Conservation (phyloP, 2,329 filamentous ascomycete genomes). For the Sclerotiophoma versabilis region DNA sequence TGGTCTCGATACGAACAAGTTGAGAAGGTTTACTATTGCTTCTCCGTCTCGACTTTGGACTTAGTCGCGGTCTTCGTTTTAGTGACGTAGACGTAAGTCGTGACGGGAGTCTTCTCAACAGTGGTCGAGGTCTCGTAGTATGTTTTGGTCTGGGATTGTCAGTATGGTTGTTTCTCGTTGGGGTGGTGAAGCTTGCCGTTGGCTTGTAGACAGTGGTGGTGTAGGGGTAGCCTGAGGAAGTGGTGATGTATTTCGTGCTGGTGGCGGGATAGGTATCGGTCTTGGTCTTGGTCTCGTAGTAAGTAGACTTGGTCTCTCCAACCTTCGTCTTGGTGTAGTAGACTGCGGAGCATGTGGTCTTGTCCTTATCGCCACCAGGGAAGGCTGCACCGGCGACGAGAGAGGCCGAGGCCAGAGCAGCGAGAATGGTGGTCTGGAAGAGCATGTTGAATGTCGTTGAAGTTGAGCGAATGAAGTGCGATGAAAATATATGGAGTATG, state of each 20-base stretch:
- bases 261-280: constrained; percentile 26
- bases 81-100: constrained; percentile 25
- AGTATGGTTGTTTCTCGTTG: not conserved
- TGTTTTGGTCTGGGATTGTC: not conserved
- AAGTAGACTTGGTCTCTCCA: constrained; percentile 16
- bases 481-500: constrained; percentile 5
- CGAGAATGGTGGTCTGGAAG: constrained; percentile 22
- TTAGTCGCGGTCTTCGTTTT: constrained; percentile 21
- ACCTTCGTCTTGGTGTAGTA: constrained; percentile 24
- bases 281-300: constrained; percentile 28
- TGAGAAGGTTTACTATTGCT: too few species aligned
- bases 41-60: constrained; percentile 22
- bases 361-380: constrained; percentile 18
- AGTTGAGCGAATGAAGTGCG: constrained; percentile 3
- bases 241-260: constrained; percentile 1
- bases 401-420: constrained; percentile 27
- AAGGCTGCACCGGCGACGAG: constrained; percentile 19
- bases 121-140: not conserved
- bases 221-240: not conserved
- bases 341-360: constrained; percentile 29
- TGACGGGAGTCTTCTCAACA: not conserved
- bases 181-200: not conserved
- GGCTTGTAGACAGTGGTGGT: constrained; percentile 1
- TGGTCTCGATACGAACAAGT: not conserved
- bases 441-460: constrained; percentile 25